phyloP scores from a whole-genome alignment of 805 yeast genomes.

The Kregervanrija delftensis region DNA sequence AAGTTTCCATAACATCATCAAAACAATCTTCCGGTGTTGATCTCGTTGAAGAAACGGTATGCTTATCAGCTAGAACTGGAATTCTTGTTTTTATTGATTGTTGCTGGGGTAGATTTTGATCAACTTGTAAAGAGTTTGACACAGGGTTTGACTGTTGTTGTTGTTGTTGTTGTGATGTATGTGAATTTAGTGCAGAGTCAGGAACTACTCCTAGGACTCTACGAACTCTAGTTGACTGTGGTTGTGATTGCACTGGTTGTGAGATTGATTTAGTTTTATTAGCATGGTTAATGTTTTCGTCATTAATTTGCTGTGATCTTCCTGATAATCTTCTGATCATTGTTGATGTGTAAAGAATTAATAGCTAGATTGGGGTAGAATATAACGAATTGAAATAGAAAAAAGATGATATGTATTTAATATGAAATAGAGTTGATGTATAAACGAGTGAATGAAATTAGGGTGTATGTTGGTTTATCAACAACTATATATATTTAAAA shows the following conservation, averaged over 20 bases:
- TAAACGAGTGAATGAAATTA: too few species aligned
- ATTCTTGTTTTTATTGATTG: conserved; percentile 8
- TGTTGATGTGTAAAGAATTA: neutral
- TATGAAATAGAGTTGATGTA: too few species aligned
- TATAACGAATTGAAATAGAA: too few species aligned
- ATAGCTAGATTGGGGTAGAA: too few species aligned
- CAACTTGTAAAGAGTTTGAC: conserved; percentile 2
- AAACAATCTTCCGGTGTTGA: neutral
- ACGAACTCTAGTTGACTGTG: conserved; percentile 11
- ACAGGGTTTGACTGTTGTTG: conserved; percentile 1
- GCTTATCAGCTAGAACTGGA: conserved; percentile 13
- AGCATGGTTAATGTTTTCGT: conserved; percentile 18
- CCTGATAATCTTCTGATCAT: conserved; percentile 14
- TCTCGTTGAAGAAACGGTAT: neutral
- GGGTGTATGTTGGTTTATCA: too few species aligned
- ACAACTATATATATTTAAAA: too few species aligned
- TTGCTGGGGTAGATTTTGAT: conserved; percentile 1
- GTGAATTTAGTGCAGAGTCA: conserved; percentile 19
- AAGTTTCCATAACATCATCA: conserved; percentile 4
- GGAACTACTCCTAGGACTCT: conserved; percentile 25
- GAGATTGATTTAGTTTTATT: conserved; percentile 2
- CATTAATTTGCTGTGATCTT: conserved; percentile 15
- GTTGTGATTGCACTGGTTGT: neutral
- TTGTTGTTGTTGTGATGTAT: conserved; percentile 4
- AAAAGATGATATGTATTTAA: too few species aligned